Evolutionary conservation across 495 filamentous ascomycete genomes (phyloP).

Genomic region (Penicillium canariense): DNA sequence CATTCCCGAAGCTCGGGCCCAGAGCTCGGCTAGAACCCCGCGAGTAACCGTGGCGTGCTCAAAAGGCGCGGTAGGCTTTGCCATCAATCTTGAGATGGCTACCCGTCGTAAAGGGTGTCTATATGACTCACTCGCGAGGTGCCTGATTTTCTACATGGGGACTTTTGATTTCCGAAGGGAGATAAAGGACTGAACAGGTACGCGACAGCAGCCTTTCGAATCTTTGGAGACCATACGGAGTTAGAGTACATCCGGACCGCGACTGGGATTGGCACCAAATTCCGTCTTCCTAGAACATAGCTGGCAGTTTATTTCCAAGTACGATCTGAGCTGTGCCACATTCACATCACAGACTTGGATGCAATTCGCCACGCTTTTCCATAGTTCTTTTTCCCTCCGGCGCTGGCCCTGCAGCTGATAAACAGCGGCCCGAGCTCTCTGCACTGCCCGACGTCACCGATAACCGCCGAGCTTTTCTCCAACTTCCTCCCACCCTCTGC

Average conservation of each 20-base stretch:
- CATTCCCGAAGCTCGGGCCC: conserved; percentile 24
- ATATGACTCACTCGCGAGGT: too few species aligned
- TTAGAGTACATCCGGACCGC: too few species aligned
- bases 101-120: too few species aligned
- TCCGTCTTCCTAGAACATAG: too few species aligned
- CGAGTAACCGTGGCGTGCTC: conserved; percentile 11
- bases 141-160: too few species aligned
- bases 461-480: conserved; percentile 14
- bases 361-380: neutral
- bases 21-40: conserved; percentile 24
- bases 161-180: too few species aligned
- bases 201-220: too few species aligned
- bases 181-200: too few species aligned
- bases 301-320: too few species aligned
- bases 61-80: neutral
- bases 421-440: conserved; percentile 12
- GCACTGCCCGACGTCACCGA: conserved; percentile 19
- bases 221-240: too few species aligned
- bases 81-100: too few species aligned
- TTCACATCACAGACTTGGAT: neutral
- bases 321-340: neutral
- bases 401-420: neutral
- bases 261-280: too few species aligned
- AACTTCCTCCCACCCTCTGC: conserved; percentile 5
- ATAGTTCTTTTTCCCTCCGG: neutral